Evolutionary conservation across 2,329 filamentous ascomycete species (phyloP), one percentile per base, ranked within the genome.

Genomic region (Zymoseptoria ardabiliae): DNA sequence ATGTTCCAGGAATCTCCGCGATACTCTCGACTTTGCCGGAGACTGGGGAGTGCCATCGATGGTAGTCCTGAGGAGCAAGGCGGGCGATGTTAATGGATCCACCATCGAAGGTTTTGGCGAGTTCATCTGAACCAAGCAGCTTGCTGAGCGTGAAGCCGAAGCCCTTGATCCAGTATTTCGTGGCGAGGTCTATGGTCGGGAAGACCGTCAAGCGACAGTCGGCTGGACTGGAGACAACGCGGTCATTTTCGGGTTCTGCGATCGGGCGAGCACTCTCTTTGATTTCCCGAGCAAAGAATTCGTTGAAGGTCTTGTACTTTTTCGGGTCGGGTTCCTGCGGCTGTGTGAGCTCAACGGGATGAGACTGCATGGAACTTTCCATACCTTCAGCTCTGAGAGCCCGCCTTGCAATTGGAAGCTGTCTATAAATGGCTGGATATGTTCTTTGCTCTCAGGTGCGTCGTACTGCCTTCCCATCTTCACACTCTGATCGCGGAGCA

Each of bases 381-480:
- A n/a, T n/a, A 63, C 60, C 59, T 65, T 65, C 60, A 77, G 65
- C 50, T 78, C 72, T 1, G 57, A 19, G 54, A 77, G 61, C 6
- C 59, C 67, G 13, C 64, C 58, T 57, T 71, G 62, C 30, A 78
- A 63, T 2, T 68, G 55, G 62, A 77, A 78, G 56, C 66, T 70
- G 35, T 75, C 63, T 57, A 78, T 74, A 63, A 78, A 78, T 1
- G 75, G 73, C 54, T 63, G 23, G 60, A 78, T 78, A 58, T 77
- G 75, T 3, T 64, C 68, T 25, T 65, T 68, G 55, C 68, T 72
- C 21, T 66, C 65, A 1, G 74, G 74, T 54, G 63, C 65, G 58
- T 78, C 75, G 61, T 78, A 78, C 55, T 74, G 68, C 53, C 58
- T 62, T 21, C 76, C 76, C 74, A 78, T 75, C 62, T 76, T 76